Base-by-base conservation (phyloP, 352 stramenopile species). In the Pilasporangium apinafurcum region DNA sequence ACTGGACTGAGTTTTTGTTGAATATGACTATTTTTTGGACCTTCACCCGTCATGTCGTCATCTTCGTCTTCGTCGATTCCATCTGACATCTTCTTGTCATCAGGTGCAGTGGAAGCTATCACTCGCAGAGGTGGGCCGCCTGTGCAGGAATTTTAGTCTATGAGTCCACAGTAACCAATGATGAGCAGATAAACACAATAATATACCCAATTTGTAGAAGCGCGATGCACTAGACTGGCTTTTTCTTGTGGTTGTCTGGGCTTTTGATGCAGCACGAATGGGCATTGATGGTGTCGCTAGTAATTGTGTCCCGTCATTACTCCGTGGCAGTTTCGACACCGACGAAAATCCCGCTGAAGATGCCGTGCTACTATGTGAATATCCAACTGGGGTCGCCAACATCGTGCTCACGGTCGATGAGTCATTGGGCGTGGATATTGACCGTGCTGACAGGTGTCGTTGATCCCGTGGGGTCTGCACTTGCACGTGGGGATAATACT, bases 231-330 rank as follows among this genome's bases (percentile, higher is more conserved):
- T 41, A 10, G 59, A 50, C 4, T 60, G 44, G 6, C 44, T 53
- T 37, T 83, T 86, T 27, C 73, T 63, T 1, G 67, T 69, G 13
- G 70, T 86, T 5, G 65, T 72, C 33, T 77, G 65, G 9, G 74
- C 71, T 39, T 72, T 83, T 7, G 58, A 36, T 22, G 27, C 45
- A 6, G 70, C 49, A 37, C 74, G 53, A 17, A 64, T 63, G 2
- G 60, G 37, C 8, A 72, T 45, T 14, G 57, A 75, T 0, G 74
- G 74, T 8, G 74, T 86, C 8, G 58, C 70, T n/a, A 81, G 45
- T 9, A 79, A 16, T 5, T 48, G 5, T n/a, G 37, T 59, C 22
- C 56, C 63, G 21, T 41, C 49, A 13, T 53, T 44, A 14, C 21
- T 62, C 13, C 47, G 52, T 31, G 50, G 47, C 5, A 56, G 38